Base-by-base conservation (phyloP, 2,329 filamentous ascomycete species). In the Botrytis sinoallii region DNA sequence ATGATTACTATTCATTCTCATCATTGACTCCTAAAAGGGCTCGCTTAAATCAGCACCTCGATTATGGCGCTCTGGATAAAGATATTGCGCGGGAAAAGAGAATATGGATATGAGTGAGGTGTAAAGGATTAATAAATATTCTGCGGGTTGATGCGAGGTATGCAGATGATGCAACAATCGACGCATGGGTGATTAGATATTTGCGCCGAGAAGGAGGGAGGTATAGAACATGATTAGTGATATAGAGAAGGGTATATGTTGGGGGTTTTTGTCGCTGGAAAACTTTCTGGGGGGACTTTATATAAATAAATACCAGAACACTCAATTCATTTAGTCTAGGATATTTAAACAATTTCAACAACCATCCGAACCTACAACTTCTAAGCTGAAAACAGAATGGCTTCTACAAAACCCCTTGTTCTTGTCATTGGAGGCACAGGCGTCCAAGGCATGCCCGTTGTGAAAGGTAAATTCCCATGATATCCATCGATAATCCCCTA, bases 371-470 rank as follows among this genome's bases (percentile, higher is more conserved):
- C 55, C 22, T 6, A 65, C 18, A 32, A 10, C 32, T 55, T 7
- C 10, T 18, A 32, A 3, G 16, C 18, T 10, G 29, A 25, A 38
- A 63, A 46, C 38, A 60, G 35, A 52, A 74, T 72, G 70, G 4
- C 70, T 20, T 72, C 61, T 25, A 38, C 81, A 83, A 57, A 83
- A 83, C 59, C 90, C 86, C 79, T 85, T 84, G 57, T 93, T 91
- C 81, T 84, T 82, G 66, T 82, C 48, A 81, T 84, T 46, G 82
- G 83, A 20, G 82, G 82, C 18, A 83, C 83, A 3, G 82, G 82
- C 8, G 83, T 82, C 65, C 82, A 84, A 76, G 82, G 83, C 16
- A 77, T 79, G 10, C 79, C 81, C 8, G 81, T 83, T 3, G 78
- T 83, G 10, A 78, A 81, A 77, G 81, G 82, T 78, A 73, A 55